Base-by-base conservation (phyloP, 345 rosid species). In the Diplotaxis tenuifolia region DNA sequence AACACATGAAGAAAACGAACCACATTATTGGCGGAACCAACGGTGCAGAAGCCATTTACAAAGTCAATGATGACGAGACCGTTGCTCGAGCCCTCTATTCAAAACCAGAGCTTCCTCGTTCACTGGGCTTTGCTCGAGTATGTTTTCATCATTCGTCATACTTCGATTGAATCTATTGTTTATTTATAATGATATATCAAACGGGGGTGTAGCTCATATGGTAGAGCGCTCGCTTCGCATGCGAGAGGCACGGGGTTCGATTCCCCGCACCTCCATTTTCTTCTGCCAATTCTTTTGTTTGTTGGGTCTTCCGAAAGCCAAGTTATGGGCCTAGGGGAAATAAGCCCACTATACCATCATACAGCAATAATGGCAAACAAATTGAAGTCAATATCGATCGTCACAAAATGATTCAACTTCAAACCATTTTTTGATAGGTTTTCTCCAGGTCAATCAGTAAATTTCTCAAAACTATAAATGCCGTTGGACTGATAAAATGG, bases 211-310 rank as follows among this genome's bases (percentile, higher is more conserved):
- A 72, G 70, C 70, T 72, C 76, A 73, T 73, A 73, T 64, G 75
- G 53, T 90, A 90, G 97, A 95, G 97, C 94, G 89, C 91, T 92
- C 92, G 96, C 96, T 88, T 90, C 88, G 96, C 96, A 92, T 95
- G 96, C 96, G 96, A 95, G 96, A 92, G 96, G 97, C 88, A 88
- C 96, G 87, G 89, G 88, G 96, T 92, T 90, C 89, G 96, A 92
- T 90, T 88, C 92, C 92, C 93, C 87, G 93, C 96, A n/a, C n/a
- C n/a, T n/a, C n/a, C n/a, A n/a, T n/a, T n/a, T n/a, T n/a, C n/a
- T n/a, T n/a, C n/a, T n/a, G n/a, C n/a, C n/a, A n/a, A n/a, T n/a
- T n/a, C n/a, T n/a, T n/a, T n/a, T n/a, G n/a, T n/a, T n/a, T n/a
- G n/a, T n/a, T n/a, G n/a, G n/a, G n/a, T n/a, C n/a, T n/a, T n/a